Evolutionary conservation across 23 red algal species (phyloP).

Genomic region (Gracilaria vermiculophylla): DNA sequence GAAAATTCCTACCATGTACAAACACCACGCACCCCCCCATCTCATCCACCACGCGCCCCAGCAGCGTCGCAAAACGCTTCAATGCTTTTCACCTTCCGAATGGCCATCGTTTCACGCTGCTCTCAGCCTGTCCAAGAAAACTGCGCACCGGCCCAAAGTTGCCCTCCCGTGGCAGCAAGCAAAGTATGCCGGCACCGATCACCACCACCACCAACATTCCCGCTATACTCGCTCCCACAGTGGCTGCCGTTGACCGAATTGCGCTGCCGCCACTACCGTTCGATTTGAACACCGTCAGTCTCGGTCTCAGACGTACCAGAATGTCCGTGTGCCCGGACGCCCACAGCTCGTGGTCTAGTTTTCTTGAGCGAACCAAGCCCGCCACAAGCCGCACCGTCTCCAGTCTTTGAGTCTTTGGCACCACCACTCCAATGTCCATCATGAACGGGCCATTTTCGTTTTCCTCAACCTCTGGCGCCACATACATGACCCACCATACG

Average conservation of each 20-base stretch:
- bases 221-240: constrained; percentile 3
- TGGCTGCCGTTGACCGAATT: constrained; percentile 25
- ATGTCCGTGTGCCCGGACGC: neutral
- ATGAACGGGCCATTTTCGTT: constrained; percentile 26
- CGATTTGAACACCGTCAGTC: constrained; percentile 19
- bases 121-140: constrained; percentile 3
- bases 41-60: neutral
- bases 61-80: neutral
- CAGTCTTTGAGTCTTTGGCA: neutral
- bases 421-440: neutral
- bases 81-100: neutral
- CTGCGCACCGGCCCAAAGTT: constrained; percentile 23
- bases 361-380: neutral
- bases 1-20: too few relatives aligned
- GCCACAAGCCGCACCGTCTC: constrained; percentile 16
- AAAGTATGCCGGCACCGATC: neutral
- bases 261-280: constrained; percentile 13
- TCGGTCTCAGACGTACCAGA: neutral
- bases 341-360: constrained; percentile 25
- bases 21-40: too few relatives aligned
- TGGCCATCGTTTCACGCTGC: neutral
- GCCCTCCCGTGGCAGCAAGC: constrained; percentile 18
- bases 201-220: constrained; percentile 7
- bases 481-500: neutral
- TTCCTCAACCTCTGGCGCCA: neutral